These are phyloP conservation scores for Pelargonium cotyledonis DNA, from an alignment of 441 rosid genomes.

Conservation along the genomic window DNA sequence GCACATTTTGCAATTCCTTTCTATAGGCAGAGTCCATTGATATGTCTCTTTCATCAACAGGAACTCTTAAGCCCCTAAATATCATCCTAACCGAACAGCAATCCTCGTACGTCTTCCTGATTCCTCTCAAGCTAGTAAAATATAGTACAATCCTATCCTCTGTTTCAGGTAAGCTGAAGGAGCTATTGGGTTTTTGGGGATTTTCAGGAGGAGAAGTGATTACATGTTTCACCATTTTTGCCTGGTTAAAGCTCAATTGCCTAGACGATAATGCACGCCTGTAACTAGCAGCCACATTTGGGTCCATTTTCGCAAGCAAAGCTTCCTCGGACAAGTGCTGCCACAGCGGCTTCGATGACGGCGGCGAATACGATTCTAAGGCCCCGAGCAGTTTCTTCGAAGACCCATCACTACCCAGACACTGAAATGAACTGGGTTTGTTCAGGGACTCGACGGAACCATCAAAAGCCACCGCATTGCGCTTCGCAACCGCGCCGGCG, in stretches of 20 bases:
- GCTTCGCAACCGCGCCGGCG: conserved; percentile 21
- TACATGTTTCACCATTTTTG: conserved; percentile 20
- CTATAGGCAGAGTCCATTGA: conserved; percentile 73
- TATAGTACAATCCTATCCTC: conserved; percentile 52
- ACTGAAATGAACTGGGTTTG: conserved; percentile 29
- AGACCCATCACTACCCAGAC: conserved; percentile 24
- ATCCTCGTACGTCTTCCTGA: conserved; percentile 75
- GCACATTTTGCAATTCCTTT: conserved; percentile 51
- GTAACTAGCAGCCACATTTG: conserved; percentile 65
- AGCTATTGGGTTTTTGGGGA: conserved; percentile 17
- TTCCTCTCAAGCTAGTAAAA: conserved; percentile 74
- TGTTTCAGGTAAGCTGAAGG: conserved; percentile 17
- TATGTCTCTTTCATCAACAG: conserved; percentile 72
- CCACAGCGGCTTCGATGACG: conserved; percentile 68
- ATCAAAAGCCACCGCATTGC: conserved; percentile 19
- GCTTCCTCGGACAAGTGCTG: conserved; percentile 89
- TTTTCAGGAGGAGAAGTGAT: conserved; percentile 28
- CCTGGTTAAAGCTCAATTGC: conserved; percentile 34
- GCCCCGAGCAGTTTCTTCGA: conserved; percentile 32
- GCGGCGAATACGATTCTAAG: conserved; percentile 32
- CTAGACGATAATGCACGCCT: conserved; percentile 75
- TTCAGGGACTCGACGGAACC: conserved; percentile 15
- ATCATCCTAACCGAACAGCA: conserved; percentile 73
- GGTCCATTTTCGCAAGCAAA: conserved; percentile 66
- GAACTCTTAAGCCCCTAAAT: conserved; percentile 55